phyloP scores from a whole-genome alignment of 2,329 filamentous ascomycete genomes.

The Sclerotinia minor region DNA sequence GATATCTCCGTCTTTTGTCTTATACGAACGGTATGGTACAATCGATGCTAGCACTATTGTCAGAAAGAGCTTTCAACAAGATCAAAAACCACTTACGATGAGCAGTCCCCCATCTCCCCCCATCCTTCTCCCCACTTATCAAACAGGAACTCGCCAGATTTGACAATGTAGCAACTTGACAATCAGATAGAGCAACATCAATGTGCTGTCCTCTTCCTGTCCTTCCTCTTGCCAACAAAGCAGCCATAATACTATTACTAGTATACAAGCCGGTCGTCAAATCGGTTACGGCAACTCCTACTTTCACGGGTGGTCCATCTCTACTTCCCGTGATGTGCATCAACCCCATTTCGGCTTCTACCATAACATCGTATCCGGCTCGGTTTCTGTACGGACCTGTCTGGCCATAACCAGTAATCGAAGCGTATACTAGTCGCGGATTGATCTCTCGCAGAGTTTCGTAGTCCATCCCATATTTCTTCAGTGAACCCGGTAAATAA shows the following conservation, averaged over 20 bases:
- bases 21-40: constrained; percentile 88
- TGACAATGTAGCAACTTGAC: constrained; percentile 89
- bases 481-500: constrained; percentile 84
- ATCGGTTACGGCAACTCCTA: constrained; percentile 95
- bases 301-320: constrained; percentile 90
- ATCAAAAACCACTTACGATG: constrained; percentile 63
- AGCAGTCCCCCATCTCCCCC: constrained; percentile 91
- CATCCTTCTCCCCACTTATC: constrained; percentile 83
- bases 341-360: constrained; percentile 94
- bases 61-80: neutral
- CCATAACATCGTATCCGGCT: constrained; percentile 98
- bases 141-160: constrained; percentile 93
- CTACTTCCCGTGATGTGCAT: constrained; percentile 97
- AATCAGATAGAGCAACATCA: constrained; percentile 88
- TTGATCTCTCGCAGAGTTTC: constrained; percentile 78
- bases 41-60: constrained; percentile 69
- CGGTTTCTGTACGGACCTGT: constrained; percentile 85
- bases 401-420: constrained; percentile 95
- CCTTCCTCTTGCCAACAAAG: constrained; percentile 71
- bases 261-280: constrained; percentile 94
- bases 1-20: constrained; percentile 69
- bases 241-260: constrained; percentile 93
- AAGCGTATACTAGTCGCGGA: constrained; percentile 85
- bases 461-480: constrained; percentile 91
- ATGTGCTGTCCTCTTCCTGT: constrained; percentile 87